A percentile compares a stretch with the other conserved stretches of the same genome.
These are phyloP conservation scores for Areca catechu DNA, from an alignment of 176 grass and related monocot species.

Conservation along the genomic window DNA sequence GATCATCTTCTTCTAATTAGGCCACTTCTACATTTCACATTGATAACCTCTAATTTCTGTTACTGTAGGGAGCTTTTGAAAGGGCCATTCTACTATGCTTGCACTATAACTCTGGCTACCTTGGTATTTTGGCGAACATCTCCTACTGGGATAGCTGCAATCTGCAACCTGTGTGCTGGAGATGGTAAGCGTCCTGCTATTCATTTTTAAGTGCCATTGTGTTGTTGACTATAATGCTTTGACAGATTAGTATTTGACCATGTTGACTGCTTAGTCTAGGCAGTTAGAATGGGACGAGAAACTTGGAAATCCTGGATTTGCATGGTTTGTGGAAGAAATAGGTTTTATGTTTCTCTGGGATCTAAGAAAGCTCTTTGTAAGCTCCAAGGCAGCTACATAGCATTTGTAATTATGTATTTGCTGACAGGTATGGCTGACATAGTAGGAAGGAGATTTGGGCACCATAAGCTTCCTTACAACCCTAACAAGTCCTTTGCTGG, in stretches of 20 bases:
- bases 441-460: conserved; percentile 56
- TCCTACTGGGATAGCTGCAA: conserved; percentile 55
- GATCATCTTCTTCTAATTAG: no score
- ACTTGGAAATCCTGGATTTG: no score
- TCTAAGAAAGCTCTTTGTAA: no score
- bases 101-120: conserved; percentile 58
- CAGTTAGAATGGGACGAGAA: no score
- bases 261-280: no score
- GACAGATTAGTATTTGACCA: no score
- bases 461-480: conserved; percentile 67
- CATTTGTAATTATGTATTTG: background rate
- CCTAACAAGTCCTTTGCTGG: conserved; percentile 64
- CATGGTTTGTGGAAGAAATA: no score
- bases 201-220: background rate
- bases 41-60: background rate
- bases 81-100: conserved; percentile 77
- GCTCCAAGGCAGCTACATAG: background rate
- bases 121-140: conserved; percentile 71
- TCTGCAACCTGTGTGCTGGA: conserved; percentile 81
- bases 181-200: conserved; percentile 37
- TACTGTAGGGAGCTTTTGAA: conserved; percentile 63
- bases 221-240: no score
- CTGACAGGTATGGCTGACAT: conserved; percentile 77
- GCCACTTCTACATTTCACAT: no score
- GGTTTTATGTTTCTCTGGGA: no score